Conservation (phyloP, 257 asterid genomes). For the Solanum etuberosum region DNA sequence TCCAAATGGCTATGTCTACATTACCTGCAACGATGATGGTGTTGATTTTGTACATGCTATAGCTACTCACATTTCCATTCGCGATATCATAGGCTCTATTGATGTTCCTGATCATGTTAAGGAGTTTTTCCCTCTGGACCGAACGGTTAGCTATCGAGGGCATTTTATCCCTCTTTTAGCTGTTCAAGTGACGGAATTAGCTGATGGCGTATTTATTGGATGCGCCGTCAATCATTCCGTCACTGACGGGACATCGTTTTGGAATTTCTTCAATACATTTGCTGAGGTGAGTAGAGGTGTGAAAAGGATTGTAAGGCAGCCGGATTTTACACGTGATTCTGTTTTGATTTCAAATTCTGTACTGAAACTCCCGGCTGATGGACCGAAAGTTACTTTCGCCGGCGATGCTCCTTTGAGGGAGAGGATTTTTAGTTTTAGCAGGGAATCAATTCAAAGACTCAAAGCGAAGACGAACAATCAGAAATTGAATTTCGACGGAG, state of each 20-base stretch:
- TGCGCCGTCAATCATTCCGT: constrained; percentile 18
- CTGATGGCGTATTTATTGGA: constrained; percentile 13
- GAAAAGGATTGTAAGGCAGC: constrained; percentile 25
- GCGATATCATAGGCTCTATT: not conserved
- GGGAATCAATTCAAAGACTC: constrained; percentile 33
- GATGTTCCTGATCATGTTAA: constrained; percentile 5
- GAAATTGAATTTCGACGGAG: not conserved
- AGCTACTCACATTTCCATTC: not conserved
- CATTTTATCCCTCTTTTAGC: constrained; percentile 8
- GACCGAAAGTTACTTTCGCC: constrained; percentile 42
- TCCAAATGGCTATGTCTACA: not conserved
- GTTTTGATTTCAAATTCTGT: constrained; percentile 44
- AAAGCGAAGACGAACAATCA: not conserved
- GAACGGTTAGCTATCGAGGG: constrained; percentile 5
- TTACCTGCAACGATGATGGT: constrained; percentile 5
- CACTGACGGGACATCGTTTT: constrained; percentile 56
- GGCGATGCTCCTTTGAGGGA: constrained; percentile 46
- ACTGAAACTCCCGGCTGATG: constrained; percentile 44
- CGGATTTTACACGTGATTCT: constrained; percentile 28
- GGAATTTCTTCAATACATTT: constrained; percentile 56
- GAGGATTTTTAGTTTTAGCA: constrained; percentile 51
- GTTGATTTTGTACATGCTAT: constrained; percentile 7
- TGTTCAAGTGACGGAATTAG: constrained; percentile 16
- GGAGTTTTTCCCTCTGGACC: constrained; percentile 10
- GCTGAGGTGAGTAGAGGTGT: constrained; percentile 44